These are phyloP conservation scores for Orbilia quercus DNA, from an alignment of 2,329 filamentous ascomycete species.

Conservation along the genomic window DNA sequence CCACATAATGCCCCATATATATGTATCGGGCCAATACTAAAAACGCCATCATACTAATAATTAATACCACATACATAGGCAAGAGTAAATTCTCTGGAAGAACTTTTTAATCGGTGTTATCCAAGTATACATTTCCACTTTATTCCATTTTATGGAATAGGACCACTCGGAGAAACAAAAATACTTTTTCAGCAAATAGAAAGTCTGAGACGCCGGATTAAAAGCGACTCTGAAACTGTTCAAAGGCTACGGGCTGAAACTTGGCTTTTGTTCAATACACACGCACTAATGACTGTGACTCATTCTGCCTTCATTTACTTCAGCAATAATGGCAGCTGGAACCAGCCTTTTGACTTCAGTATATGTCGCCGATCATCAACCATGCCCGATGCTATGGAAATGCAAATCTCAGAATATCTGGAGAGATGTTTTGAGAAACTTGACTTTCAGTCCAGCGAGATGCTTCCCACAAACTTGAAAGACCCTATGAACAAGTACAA, in stretches of 20 bases:
- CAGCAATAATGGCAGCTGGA: neutral
- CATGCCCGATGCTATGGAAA: neutral
- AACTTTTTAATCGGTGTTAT: constrained; percentile 17
- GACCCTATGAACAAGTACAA: neutral
- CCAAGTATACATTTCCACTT: constrained; percentile 24
- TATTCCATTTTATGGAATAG: neutral
- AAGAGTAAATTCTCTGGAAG: neutral
- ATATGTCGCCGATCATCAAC: neutral
- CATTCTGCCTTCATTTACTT: neutral
- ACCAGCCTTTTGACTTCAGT: constrained; percentile 15
- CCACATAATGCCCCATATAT: too few species aligned
- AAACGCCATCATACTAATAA: neutral
- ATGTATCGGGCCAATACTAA: neutral
- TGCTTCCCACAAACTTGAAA: too few species aligned
- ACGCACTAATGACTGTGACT: neutral
- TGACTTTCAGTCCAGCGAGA: neutral
- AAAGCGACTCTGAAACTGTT: neutral
- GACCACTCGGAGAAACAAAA: neutral
- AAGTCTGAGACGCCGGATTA: neutral
- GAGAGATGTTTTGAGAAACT: neutral
- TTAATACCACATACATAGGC: neutral
- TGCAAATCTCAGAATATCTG: neutral
- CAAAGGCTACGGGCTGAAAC: neutral
- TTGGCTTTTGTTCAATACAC: neutral
- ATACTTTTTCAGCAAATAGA: constrained; percentile 5